Conservation (phyloP, 345 rosid species). For the Anastatica hierochuntica region DNA sequence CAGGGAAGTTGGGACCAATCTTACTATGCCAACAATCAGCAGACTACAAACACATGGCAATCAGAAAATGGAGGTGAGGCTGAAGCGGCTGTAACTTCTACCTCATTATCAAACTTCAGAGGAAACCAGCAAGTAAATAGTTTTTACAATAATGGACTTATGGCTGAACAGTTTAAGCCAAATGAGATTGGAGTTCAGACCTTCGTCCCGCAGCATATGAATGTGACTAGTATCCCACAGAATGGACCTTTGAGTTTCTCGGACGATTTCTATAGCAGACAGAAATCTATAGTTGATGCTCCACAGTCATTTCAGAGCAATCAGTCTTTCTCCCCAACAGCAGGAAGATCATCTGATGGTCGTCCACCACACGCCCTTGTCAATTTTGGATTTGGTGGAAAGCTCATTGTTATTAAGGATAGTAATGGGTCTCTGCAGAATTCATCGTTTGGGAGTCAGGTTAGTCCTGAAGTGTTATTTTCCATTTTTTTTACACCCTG, state of each 20-base stretch:
- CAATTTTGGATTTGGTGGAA: conserved; percentile 95
- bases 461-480: conserved; percentile 27
- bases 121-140: conserved; percentile 41
- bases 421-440: conserved; percentile 30
- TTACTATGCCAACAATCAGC: conserved; percentile 36
- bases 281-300: conserved; percentile 27
- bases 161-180: conserved; percentile 37
- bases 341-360: conserved; percentile 75
- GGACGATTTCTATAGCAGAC: conserved; percentile 41
- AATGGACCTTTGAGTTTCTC: conserved; percentile 40
- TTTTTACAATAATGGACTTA: conserved; percentile 31
- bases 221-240: conserved; percentile 38
- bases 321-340: conserved; percentile 38
- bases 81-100: conserved; percentile 15
- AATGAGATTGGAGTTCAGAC: conserved; percentile 35
- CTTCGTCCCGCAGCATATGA: conserved; percentile 39
- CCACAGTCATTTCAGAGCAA: conserved; percentile 47
- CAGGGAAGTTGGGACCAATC: conserved; percentile 42
- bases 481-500: neutral
- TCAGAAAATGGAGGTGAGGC: conserved; percentile 32
- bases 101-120: conserved; percentile 26
- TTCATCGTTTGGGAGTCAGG: conserved; percentile 64
- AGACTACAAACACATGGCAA: conserved; percentile 36
- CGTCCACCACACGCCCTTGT: conserved; percentile 94
- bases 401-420: conserved; percentile 73